Evolutionary conservation across 148 eudicot genomes (phyloP).

Genomic region (Amaranthus hypochondriacus): DNA sequence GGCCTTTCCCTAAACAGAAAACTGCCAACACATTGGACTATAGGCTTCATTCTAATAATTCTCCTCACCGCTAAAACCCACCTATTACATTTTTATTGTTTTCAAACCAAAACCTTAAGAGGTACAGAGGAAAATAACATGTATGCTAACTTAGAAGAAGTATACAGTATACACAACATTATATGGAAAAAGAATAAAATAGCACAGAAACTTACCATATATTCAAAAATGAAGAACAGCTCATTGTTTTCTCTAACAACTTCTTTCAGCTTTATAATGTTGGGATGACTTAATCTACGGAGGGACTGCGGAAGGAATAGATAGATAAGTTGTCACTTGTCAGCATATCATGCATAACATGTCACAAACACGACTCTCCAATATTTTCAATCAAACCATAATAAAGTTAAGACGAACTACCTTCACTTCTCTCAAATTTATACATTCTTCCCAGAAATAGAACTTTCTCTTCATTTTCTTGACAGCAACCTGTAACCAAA

Average conservation of each 20-base stretch:
- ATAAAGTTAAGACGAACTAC: slow-evolving; percentile 28
- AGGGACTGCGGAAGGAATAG: slow-evolving; percentile 54
- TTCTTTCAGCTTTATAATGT: slow-evolving; percentile 94
- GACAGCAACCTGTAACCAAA: slow-evolving; percentile 70
- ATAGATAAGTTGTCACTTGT: neutral
- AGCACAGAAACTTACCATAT: slow-evolving; percentile 54
- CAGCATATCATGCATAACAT: neutral
- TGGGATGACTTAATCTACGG: slow-evolving; percentile 78
- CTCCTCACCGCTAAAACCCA: neutral
- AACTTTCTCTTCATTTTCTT: slow-evolving; percentile 95
- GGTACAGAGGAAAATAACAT: neutral
- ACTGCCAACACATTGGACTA: neutral
- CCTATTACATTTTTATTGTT: neutral
- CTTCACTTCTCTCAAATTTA: slow-evolving; percentile 92
- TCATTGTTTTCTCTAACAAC: slow-evolving; percentile 80
- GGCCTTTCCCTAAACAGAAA: neutral
- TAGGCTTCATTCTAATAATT: no score
- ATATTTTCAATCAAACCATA: neutral
- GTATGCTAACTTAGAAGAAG: neutral
- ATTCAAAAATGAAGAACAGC: slow-evolving; percentile 85
- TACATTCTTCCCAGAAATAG: slow-evolving; percentile 87
- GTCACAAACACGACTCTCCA: neutral
- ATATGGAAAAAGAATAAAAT: no score
- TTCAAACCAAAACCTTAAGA: neutral
- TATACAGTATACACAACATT: no score